Evolutionary conservation across 2,329 filamentous ascomycete genomes (phyloP), one percentile per base, ranked within the genome.

Genomic region (Xylaria sp.): DNA sequence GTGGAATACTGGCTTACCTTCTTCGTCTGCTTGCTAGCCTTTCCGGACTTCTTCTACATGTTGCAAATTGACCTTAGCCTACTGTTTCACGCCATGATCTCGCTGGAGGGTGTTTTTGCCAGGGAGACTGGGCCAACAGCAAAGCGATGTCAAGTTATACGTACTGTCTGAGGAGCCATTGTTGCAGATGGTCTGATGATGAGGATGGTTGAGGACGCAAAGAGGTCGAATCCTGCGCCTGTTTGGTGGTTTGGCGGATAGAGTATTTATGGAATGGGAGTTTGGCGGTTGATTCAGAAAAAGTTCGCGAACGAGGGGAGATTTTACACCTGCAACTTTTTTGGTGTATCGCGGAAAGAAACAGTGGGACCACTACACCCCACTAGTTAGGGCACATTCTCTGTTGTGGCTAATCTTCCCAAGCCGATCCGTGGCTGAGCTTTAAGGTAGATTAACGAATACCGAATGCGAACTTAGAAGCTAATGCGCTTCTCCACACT

Each of bases 111-210:
- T 57, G 60, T 69, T 57, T 62, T 69, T 68, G 72, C 75, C 74
- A 75, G 76, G 77, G 79, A 81, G 80, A 82, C 82, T 84, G 86
- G 86, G 88, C 90, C 89, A 93, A 92, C 93, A 97, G 94, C 94
- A 97, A 97, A 97, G 94, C 94, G 85, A 83, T 92, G 88, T 85
- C 82, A 83, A 81, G 76, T 78, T 76, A 83, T 89, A 97, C 94
- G 85, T 97, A 98, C 94, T 86, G 91, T 88, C 85, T 87, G 87
- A 84, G 91, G 88, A 90, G 91, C 92, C 93, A 97, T 97, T 92
- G 84, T 78, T 83, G 72, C 63, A 74, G 50, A 50, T 50, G 66
- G 36, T 64, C 61, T 60, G 17, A 21, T 64, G 68, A 56, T 64
- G 62, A 53, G 51, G 62, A 76, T 80, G 75, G 77, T 78, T 75